phyloP scores from a whole-genome alignment of 1,284 basidiomycete genomes.

The Phellopilus nigrolimitatus region DNA sequence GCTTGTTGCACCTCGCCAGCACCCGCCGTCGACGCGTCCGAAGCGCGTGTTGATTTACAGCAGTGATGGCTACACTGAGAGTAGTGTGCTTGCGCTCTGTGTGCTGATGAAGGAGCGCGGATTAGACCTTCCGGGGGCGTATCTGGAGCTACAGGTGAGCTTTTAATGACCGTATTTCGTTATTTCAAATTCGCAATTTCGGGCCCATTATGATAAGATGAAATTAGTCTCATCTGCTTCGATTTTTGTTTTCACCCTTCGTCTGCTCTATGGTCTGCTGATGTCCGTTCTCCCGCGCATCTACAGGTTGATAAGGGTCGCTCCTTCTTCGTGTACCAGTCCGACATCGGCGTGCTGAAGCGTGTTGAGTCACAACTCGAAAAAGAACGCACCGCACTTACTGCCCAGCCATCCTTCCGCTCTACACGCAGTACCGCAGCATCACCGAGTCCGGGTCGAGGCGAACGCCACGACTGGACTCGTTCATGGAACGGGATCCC shows the following conservation, averaged over 20 bases:
- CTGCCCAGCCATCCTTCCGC: slow-evolving; percentile 19
- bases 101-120: slow-evolving; percentile 82
- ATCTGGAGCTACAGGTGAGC: slow-evolving; percentile 68
- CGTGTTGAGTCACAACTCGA: slow-evolving; percentile 63
- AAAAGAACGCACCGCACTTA: slow-evolving; percentile 39
- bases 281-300: neutral
- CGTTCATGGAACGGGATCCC: slow-evolving; percentile 1
- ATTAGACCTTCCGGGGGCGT: slow-evolving; percentile 80
- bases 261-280: neutral
- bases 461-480: slow-evolving; percentile 1
- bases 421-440: slow-evolving; percentile 12
- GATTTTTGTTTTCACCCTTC: neutral
- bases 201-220: neutral
- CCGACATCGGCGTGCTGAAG: slow-evolving; percentile 74
- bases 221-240: neutral
- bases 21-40: slow-evolving; percentile 41
- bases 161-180: no score
- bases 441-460: slow-evolving; percentile 2
- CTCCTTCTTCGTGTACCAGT: slow-evolving; percentile 90
- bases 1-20: slow-evolving; percentile 20
- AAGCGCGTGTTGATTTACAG: slow-evolving; percentile 70
- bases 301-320: slow-evolving; percentile 57
- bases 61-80: slow-evolving; percentile 88
- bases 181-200: neutral
- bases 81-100: slow-evolving; percentile 81